Base-by-base conservation (phyloP, 2,329 filamentous ascomycete genomes). In the Aaosphaeria pasadenensis region DNA sequence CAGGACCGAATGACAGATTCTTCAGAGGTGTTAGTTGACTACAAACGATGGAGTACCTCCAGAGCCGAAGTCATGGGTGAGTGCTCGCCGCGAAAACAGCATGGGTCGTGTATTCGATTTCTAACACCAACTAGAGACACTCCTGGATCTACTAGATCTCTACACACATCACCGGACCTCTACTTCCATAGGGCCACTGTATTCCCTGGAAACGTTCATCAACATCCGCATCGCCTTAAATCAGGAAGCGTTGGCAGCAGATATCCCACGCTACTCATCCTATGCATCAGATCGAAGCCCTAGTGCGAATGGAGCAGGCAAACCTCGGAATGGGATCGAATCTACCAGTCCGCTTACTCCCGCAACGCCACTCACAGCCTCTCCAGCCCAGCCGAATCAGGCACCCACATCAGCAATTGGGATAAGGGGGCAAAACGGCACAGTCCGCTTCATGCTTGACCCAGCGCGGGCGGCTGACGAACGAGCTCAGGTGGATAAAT, bases 391-490 rank as follows among this genome's bases (percentile, higher is more conserved):
- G 30, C 55, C 50, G 28, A 48, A 58, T 32, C 54, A 62, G 33
- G 50, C 79, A 59, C 42, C 58, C 11, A 57, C 71, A 60, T 54
- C 70, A 59, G 52, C 62, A 11, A 63, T 64, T 30, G 64, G 67
- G 11, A 51, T 66, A 60, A 32, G 74, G 61, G 74, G 77, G 5
- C 72, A 76, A 31, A 86, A 89, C 24, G 88, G 88, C 5, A 95
- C 92, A 0, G 84, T 95, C 55, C 83, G 94, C 5, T 97, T 96
- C 68, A 89, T 96, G 71, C 85, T 97, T 43, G 88, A 96, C 55
- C 83, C 86, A 0, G 85, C 87, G 46, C 81, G 86, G 43, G 91
- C 91, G 2, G 79, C 81, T 42, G 77, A 78, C 11, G 94, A 99
- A 71, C 82, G 83, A 58, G 78, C 79, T 9, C 77, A 80, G 9